Conservation (phyloP, 2,329 filamentous ascomycete genomes). For the Microsporum ferrugineum region DNA sequence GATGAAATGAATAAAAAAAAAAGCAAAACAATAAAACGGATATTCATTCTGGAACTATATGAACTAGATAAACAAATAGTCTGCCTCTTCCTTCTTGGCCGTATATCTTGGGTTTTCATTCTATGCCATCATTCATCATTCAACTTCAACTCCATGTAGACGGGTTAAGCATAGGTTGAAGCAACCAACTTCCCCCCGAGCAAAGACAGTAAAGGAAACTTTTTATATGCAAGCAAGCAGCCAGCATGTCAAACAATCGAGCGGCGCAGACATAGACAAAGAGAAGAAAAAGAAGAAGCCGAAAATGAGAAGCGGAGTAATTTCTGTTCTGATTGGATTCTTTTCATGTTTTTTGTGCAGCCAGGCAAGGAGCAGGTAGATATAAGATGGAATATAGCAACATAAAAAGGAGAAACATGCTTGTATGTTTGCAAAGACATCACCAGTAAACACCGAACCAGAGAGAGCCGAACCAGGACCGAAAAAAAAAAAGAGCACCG, state of each 20-base stretch:
- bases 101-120: no score
- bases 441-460: background rate
- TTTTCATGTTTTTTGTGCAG: background rate
- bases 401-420: no score
- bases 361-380: no score
- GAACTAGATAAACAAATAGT: background rate
- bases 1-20: background rate
- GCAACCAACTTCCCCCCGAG: no score
- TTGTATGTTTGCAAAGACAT: no score
- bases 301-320: background rate
- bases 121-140: no score
- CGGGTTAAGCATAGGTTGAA: no score
- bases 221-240: no score
- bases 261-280: background rate
- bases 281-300: background rate
- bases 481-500: background rate
- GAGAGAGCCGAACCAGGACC: background rate
- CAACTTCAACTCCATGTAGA: background rate
- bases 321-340: background rate
- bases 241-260: background rate
- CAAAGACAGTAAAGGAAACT: no score
- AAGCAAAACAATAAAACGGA: background rate
- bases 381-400: no score
- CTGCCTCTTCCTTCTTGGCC: background rate
- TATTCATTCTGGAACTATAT: background rate